phyloP scores from a whole-genome alignment of 352 stramenopile genomes.

The Phytophthora aleatoria region DNA sequence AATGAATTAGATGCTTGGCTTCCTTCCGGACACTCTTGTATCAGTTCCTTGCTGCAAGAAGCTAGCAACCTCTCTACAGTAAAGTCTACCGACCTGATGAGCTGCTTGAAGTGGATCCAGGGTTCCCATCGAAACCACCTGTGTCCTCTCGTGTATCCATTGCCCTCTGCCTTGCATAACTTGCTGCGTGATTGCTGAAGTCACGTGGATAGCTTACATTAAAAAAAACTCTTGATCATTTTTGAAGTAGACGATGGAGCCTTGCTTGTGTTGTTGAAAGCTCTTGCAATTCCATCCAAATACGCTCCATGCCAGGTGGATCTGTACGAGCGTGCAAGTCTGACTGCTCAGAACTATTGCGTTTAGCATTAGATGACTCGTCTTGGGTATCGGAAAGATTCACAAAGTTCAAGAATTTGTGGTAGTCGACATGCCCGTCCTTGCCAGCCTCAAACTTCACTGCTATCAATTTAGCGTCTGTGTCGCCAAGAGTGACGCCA shows the following conservation, averaged over 20 bases:
- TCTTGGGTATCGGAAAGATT: constrained; percentile 15
- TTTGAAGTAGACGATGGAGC: constrained; percentile 37
- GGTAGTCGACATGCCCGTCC: constrained; percentile 68
- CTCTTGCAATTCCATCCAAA: constrained; percentile 49
- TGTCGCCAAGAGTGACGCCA: constrained; percentile 49
- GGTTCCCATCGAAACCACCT: constrained; percentile 9
- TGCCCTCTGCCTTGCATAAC: constrained; percentile 3
- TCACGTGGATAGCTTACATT: neutral
- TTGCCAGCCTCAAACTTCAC: constrained; percentile 59
- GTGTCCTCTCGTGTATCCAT: constrained; percentile 3
- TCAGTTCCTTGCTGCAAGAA: neutral
- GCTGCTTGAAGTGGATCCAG: constrained; percentile 33
- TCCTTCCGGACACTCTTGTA: too few species aligned
- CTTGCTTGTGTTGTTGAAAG: constrained; percentile 45
- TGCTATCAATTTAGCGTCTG: constrained; percentile 51
- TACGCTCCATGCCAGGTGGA: constrained; percentile 28
- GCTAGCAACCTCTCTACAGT: too few species aligned
- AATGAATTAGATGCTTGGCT: neutral
- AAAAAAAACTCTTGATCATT: constrained; percentile 8
- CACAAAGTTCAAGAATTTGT: constrained; percentile 62
- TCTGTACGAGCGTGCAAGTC: neutral
- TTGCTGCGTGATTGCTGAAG: neutral
- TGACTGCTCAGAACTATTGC: neutral
- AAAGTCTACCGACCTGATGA: constrained; percentile 12
- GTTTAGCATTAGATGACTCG: neutral